Evolutionary conservation across 1,284 basidiomycete genomes (phyloP), one percentile per base, ranked within the genome.

Genomic region (Cutaneotrichosporon spelunceum): DNA sequence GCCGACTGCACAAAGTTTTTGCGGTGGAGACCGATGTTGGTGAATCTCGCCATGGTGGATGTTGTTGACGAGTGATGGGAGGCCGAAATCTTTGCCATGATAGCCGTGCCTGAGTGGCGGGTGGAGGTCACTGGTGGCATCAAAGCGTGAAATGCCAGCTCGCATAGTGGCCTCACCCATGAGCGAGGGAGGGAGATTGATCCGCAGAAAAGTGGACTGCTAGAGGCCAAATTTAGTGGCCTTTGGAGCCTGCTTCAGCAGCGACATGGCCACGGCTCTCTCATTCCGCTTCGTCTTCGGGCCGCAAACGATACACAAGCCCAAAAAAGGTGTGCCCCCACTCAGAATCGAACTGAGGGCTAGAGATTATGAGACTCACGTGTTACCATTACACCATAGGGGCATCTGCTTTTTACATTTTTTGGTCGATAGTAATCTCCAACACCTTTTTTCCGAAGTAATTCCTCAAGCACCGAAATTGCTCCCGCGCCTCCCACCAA

Each of bases 1-100:
- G 77, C 70, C 0, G 78, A 79, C 16, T 72, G 68, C 26, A 78
- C 72, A 56, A 76, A 77, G 27, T 68, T 71, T 65, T 77, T 76
- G 39, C 72, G 70, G 39, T 74, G 70, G 71, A 79, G 72, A 14
- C 78, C 78, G 44, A 80, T 79, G 23, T 74, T 76, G 11, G 79
- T 80, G 66, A 79, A 72, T 39, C 79, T 72, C 14, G 78, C 73
- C 79, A 80, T 80, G 8, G 33, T 68, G 55, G 19, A 13, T 60
- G 44, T 42, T 54, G 47, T 49, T 33, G 50, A 36, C 21, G n/a
- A 36, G 11, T 34, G 45, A 47, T 24, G 23, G 24, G 16, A 7
- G 26, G 8, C 13, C 8, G 26, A 50, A 29, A 50, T 50, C 26
- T 50, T 27, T 50, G 48, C 26, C 6, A 6, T 42, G 16, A 42